These are phyloP conservation scores for Achaetomiella virescens DNA, from an alignment of 495 filamentous ascomycete species.

Conservation along the genomic window DNA sequence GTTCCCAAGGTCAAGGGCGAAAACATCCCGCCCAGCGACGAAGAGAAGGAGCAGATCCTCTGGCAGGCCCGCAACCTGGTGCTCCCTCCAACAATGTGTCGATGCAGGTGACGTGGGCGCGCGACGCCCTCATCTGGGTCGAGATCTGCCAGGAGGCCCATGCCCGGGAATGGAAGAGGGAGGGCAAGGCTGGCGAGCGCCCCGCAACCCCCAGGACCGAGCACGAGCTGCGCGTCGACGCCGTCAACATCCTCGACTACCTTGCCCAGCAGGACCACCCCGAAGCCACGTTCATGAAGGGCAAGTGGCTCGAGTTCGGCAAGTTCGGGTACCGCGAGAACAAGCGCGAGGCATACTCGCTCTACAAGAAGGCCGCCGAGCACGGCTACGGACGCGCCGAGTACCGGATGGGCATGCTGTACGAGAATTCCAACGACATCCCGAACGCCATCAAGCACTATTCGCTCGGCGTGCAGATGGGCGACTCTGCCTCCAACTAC, in stretches of 20 bases:
- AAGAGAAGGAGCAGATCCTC: slow-evolving; percentile 82
- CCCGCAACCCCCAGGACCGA: slow-evolving; percentile 78
- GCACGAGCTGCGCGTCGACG: slow-evolving; percentile 79
- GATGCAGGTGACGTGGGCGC: slow-evolving; percentile 94
- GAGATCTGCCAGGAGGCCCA: slow-evolving; percentile 70
- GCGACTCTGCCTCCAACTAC: slow-evolving; percentile 91
- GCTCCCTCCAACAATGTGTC: slow-evolving; percentile 88
- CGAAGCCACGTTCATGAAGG: slow-evolving; percentile 88
- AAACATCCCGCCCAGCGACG: slow-evolving; percentile 90
- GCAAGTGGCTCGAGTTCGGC: slow-evolving; percentile 97
- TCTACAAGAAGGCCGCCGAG: slow-evolving; percentile 79
- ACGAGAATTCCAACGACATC: slow-evolving; percentile 85
- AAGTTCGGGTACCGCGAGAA: slow-evolving; percentile 85
- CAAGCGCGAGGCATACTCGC: slow-evolving; percentile 87
- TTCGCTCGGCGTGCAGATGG: slow-evolving; percentile 62
- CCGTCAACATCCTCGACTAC: slow-evolving; percentile 84
- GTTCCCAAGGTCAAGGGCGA: slow-evolving; percentile 83
- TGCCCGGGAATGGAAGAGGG: slow-evolving; percentile 53
- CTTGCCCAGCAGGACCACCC: slow-evolving; percentile 88
- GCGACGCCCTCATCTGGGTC: slow-evolving; percentile 83
- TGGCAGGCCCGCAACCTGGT: slow-evolving; percentile 77
- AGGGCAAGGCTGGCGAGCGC: slow-evolving; percentile 55
- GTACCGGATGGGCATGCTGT: slow-evolving; percentile 98
- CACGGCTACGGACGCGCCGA: slow-evolving; percentile 90
- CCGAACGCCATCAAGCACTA: slow-evolving; percentile 89